Base-by-base conservation (phyloP, 192 early-diverging fungal species). In the Coemansia guatemalensis region DNA sequence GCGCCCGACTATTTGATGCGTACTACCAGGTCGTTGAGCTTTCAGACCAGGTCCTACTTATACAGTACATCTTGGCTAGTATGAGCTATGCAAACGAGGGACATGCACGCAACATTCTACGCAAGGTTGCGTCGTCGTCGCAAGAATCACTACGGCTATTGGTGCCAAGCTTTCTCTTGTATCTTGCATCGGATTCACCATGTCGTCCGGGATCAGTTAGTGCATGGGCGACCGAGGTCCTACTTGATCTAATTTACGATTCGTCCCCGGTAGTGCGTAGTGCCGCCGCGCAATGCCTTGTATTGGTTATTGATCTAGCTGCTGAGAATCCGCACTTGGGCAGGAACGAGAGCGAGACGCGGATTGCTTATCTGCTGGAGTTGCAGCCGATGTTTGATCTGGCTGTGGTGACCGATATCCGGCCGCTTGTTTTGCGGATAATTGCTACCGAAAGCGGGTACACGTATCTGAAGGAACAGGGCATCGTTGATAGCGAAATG, bases 11-110 rank as follows among this genome's bases (percentile, higher is more conserved):
- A 56, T 82, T 76, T 47, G 79, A 82, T 53, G 73, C 71, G 11
- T 82, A 64, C 56, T 82, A 82, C 48, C 79, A 73, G 73, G 66
- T 70, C 14, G 73, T 82, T n/a, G 79, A 82, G 70, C 58, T 73
- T 39, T 59, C 70, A 8, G 74, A 75, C 49, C 79, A 82, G 60
- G 69, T 75, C 24, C 64, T 76, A 22, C 53, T 82, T 51, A 75
- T 76, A 48, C 73, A 82, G 70, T 82, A 82, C 35, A 69, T 82
- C 32, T 32, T 82, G 59, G 59, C 70, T 27, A 76, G 70, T 55
- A 82, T 82, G 79, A 68, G 49, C 50, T 82, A 82, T 39, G 53
- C 55, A 11, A 11, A 48, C 11, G 61, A 65, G 18, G 74, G 79
- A 20, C 79, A 82, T 55, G 69, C 79, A 25, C 69, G 74, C 58